phyloP scores from a whole-genome alignment of 1,284 basidiomycete genomes.

The Naganishia sp. region DNA sequence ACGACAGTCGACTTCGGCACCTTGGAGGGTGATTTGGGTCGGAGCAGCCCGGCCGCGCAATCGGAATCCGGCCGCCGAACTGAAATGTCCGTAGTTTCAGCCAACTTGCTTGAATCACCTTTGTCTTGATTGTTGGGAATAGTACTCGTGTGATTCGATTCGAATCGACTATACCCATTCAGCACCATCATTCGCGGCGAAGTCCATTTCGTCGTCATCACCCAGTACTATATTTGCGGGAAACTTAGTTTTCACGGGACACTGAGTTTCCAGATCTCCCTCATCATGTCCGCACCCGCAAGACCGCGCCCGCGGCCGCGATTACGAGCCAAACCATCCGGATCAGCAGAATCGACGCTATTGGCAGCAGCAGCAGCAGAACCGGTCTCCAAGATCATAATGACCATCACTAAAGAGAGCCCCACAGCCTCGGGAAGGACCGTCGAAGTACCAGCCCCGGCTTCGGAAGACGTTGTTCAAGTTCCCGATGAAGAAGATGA shows the following conservation, averaged over 20 bases:
- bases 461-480: not conserved
- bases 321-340: conserved; percentile 15
- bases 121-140: no score
- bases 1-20: no score
- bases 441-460: not conserved
- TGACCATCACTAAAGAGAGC: conserved; percentile 6
- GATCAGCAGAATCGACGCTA: conserved; percentile 15
- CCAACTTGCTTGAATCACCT: no score
- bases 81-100: not conserved
- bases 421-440: conserved; percentile 6
- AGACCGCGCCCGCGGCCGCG: conserved; percentile 20
- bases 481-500: conserved; percentile 1
- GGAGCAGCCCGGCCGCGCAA: not conserved
- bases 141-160: not conserved
- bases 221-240: no score
- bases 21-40: no score
- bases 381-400: conserved; percentile 7
- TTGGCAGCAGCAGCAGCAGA: not conserved
- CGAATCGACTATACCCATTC: no score
- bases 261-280: not conserved
- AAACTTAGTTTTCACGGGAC: no score
- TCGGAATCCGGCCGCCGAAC: not conserved
- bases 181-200: no score
- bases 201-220: no score
- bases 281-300: conserved; percentile 23